Evolutionary conservation across 2,329 filamentous ascomycete genomes (phyloP).

Genomic region (Colletotrichum coccodes): DNA sequence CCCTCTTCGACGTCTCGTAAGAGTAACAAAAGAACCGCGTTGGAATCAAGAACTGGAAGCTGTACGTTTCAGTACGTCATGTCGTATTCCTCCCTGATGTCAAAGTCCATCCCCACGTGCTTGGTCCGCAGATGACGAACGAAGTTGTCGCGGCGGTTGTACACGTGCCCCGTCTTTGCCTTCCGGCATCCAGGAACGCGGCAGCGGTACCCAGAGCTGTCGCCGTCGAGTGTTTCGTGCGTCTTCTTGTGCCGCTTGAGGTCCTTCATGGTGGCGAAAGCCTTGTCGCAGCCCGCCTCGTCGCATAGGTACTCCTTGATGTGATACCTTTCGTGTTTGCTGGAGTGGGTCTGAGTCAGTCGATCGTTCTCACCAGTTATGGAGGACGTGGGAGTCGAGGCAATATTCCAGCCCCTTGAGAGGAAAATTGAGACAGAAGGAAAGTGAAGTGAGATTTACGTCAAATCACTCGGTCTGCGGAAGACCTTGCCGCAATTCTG

Average conservation of each 20-base stretch:
- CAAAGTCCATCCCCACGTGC: slow-evolving; percentile 34
- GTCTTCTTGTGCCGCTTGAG: slow-evolving; percentile 38
- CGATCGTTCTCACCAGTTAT: neutral
- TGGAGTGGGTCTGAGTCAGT: slow-evolving; percentile 11
- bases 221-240: slow-evolving; percentile 31
- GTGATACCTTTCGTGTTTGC: slow-evolving; percentile 38
- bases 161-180: slow-evolving; percentile 37
- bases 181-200: slow-evolving; percentile 39
- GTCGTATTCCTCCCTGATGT: slow-evolving; percentile 25
- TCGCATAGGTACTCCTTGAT: slow-evolving; percentile 36
- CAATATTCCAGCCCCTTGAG: neutral
- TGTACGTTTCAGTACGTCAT: slow-evolving; percentile 9
- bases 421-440: neutral
- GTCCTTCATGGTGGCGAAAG: slow-evolving; percentile 40
- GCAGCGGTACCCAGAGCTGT: slow-evolving; percentile 38
- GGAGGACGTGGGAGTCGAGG: neutral
- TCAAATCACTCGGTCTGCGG: slow-evolving; percentile 32
- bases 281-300: slow-evolving; percentile 33
- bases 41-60: neutral
- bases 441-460: slow-evolving; percentile 25
- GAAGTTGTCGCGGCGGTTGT: slow-evolving; percentile 41
- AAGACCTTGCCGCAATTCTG: slow-evolving; percentile 31
- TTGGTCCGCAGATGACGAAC: slow-evolving; percentile 37
- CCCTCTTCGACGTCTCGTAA: neutral
- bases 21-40: neutral